phyloP scores from a whole-genome alignment of 2,329 filamentous ascomycete species.

The Elsinoe batatas region DNA sequence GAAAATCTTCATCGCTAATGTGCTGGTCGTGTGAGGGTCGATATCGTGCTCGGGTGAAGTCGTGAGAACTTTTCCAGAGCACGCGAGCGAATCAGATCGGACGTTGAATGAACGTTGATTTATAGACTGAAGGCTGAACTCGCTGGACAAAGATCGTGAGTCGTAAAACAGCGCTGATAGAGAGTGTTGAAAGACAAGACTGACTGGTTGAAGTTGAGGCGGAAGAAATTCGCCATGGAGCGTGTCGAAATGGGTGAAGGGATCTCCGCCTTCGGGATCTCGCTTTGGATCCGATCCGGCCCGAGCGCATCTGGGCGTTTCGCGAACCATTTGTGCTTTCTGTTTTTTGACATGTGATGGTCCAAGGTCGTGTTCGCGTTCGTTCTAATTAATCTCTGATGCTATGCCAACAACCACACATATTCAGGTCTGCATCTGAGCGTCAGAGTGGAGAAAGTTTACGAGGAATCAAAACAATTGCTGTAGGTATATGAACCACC shows the following conservation, averaged over 20 bases:
- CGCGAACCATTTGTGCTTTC: neutral
- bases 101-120: neutral
- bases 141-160: neutral
- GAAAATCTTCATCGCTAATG: constrained; percentile 82
- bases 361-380: neutral
- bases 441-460: neutral
- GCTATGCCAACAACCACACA: neutral
- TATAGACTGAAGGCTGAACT: neutral
- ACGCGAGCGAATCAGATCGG: constrained; percentile 5
- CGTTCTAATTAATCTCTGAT: neutral
- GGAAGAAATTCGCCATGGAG: constrained; percentile 9
- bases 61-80: constrained; percentile 7
- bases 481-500: neutral
- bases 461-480: neutral
- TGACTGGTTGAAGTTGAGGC: neutral
- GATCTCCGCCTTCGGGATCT: constrained; percentile 3
- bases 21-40: neutral
- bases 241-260: constrained; percentile 1
- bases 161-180: constrained; percentile 2
- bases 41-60: constrained; percentile 1
- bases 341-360: neutral
- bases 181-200: neutral
- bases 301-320: constrained; percentile 2
- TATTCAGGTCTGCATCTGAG: neutral
- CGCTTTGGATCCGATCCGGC: constrained; percentile 1